Evolutionary conservation across 1,139 yeast species (phyloP).

Genomic region (Scheffersomyces parashehatae): DNA sequence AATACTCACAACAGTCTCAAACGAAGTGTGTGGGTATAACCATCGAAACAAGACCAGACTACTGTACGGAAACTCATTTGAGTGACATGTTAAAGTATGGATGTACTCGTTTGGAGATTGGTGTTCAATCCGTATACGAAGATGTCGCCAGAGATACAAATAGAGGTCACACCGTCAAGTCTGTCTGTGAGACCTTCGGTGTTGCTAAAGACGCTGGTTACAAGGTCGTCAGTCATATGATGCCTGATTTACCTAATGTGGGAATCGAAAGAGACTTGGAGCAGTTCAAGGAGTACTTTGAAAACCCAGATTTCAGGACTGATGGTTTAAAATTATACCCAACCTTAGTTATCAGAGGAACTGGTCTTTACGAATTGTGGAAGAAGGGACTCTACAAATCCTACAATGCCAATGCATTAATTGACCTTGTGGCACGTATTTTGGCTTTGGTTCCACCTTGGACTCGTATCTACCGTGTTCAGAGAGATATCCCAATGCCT

Average conservation of each 20-base stretch:
- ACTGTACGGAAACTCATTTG: conserved; percentile 93
- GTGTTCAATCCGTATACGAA: conserved; percentile 96
- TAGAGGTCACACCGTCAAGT: conserved; percentile 95
- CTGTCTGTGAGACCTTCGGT: conserved; percentile 95
- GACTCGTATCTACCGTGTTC: conserved; percentile 98
- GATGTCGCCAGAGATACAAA: conserved; percentile 98
- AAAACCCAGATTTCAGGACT: conserved; percentile 94
- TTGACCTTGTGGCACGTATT: conserved; percentile 92
- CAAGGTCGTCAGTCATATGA: conserved; percentile 97
- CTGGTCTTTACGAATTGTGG: conserved; percentile 97
- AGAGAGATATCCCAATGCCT: conserved; percentile 99
- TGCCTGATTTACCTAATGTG: conserved; percentile 98
- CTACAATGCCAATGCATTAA: conserved; percentile 90
- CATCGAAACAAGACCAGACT: conserved; percentile 97
- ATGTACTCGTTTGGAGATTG: conserved; percentile 94
- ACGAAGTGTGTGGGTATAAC: conserved; percentile 99
- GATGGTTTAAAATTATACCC: conserved; percentile 97
- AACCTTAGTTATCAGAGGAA: conserved; percentile 94
- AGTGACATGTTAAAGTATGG: conserved; percentile 96
- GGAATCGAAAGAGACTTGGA: conserved; percentile 98
- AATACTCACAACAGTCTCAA: conserved; percentile 87
- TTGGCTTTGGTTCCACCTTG: conserved; percentile 97
- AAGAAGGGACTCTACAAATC: conserved; percentile 93
- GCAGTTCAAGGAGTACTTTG: conserved; percentile 94
- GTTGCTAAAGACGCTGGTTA: conserved; percentile 97